Evolutionary conservation across 1,284 basidiomycete genomes (phyloP), one percentile per base, ranked within the genome.

Genomic region (Athelia sp.): DNA sequence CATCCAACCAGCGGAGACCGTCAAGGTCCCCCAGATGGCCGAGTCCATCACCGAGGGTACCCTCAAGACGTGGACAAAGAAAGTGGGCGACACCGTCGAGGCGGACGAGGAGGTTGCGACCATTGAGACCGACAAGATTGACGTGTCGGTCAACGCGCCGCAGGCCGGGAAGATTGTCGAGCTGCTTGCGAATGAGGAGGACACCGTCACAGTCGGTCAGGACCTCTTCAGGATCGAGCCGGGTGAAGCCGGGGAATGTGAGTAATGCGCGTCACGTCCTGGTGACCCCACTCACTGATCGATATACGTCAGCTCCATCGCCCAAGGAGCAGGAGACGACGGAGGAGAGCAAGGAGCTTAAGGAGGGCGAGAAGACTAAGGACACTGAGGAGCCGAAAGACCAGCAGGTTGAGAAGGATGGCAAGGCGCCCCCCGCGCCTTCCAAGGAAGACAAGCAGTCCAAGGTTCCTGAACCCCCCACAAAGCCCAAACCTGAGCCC

Each of bases 101-200:
- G 87, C 79, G 38, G 93, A 98, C 66, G 96, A 99, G 73, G 96
- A 99, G 74, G 79, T 99, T 50, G 96, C 94, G 22, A 96, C 93
- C 44, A 98, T 99, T 59, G 96, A 99, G 76, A 99, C 96, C 13
- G 96, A 99, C 80, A 98, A 98, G 93, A 98, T 98, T 61, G 96
- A 99, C 67, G 93, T 99, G 42, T 89, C 93, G 9, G 96, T 99
- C 53, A 99, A 98, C 66, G 92, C 96, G 11, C 91, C 96, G 15
- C 75, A 82, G 61, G 79, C 93, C 10, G 96, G 96, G 24, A 95
- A 79, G 51, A 94, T 99, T 58, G 80, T 85, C 19, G 90, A 98
- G 68, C 73, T 91, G 24, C 81, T 96, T 43, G 94, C 89, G 38
- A 79, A 81, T 47, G 95, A 98, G 69, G 96, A 99, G 63, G 90